Evolutionary conservation across 768 basidiomycete genomes (phyloP).

Genomic region (Leccinum barrowsii): DNA sequence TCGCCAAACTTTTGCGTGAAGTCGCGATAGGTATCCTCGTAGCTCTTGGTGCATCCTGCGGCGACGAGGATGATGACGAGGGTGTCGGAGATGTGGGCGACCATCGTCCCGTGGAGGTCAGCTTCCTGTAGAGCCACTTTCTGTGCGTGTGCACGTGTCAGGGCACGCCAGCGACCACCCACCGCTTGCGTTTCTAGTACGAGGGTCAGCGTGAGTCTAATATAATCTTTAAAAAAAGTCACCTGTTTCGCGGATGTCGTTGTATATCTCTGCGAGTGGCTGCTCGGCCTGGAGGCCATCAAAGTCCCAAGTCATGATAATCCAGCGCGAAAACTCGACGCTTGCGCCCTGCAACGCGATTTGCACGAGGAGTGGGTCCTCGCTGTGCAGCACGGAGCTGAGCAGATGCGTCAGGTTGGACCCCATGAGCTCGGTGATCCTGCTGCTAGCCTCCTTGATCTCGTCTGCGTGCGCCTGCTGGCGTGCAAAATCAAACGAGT

Average conservation of each 20-base stretch:
- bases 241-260: constrained; percentile 44
- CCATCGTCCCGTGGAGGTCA: constrained; percentile 34
- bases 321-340: constrained; percentile 31
- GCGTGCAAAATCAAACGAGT: constrained; percentile 34
- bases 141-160: constrained; percentile 47
- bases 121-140: constrained; percentile 30
- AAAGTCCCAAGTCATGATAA: constrained; percentile 35
- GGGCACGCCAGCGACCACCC: constrained; percentile 53
- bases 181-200: constrained; percentile 46
- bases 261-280: constrained; percentile 33
- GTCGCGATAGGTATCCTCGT: constrained; percentile 29
- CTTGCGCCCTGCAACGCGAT: constrained; percentile 35
- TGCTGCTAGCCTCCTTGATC: constrained; percentile 26
- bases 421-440: constrained; percentile 33
- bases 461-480: constrained; percentile 17
- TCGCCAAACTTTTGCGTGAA: constrained; percentile 35
- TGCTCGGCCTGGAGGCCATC: constrained; percentile 30
- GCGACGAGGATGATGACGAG: constrained; percentile 41
- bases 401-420: constrained; percentile 24
- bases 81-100: constrained; percentile 43
- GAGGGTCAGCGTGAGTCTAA: not conserved
- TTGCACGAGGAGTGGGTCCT: constrained; percentile 39
- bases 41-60: constrained; percentile 35
- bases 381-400: constrained; percentile 22
- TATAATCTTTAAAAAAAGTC: not conserved